Base-by-base conservation (phyloP, 2,329 filamentous ascomycete species). In the Monosporascus sp. region DNA sequence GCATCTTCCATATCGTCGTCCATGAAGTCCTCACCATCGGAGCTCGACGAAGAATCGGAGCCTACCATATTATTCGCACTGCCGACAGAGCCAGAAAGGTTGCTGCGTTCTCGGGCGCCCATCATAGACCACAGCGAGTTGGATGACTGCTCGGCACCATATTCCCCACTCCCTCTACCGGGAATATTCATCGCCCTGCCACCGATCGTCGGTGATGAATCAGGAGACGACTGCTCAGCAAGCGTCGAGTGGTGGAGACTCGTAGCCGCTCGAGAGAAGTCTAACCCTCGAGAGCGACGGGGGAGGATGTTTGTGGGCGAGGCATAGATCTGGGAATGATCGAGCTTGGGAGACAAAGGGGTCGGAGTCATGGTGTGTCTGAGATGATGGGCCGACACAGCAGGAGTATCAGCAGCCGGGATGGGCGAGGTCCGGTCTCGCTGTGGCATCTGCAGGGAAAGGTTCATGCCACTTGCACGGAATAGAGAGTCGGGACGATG, bases 181-280 rank as follows among this genome's bases (percentile, higher is more conserved):
- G 82, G 83, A 48, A 86, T 86, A 63, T 80, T 83, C 75, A 85
- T 82, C 25, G 78, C 82, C 57, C 76, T 72, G 38, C 88, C 84
- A 50, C 85, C 85, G 51, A 94, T 86, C 14, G 87, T 92, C 1
- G 94, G 94, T 1, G 92, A 97, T 0, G 90, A 94, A 68, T 96
- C 91, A 3, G 92, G 91, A 5, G 89, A 94, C 1, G 89, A 88
- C 68, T 87, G 83, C 61, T 96, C 90, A 52, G 93, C 92, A 8
- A 97, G 81, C 0, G 89, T 97, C 17, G 93, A 97, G 70, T 97
- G 94, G 72, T 97, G 94, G 22, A 99, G 78, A 67, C 92, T 96
- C 11, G 93, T 97, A 57, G 90, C 94, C 11, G 92, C 92, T 60
- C 93, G 83, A 41, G 93, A 93, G 70, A 96, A 97, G 72, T 97